Evolutionary conservation across 1,139 yeast genomes (phyloP).

Genomic region (Pichia inconspicua): DNA sequence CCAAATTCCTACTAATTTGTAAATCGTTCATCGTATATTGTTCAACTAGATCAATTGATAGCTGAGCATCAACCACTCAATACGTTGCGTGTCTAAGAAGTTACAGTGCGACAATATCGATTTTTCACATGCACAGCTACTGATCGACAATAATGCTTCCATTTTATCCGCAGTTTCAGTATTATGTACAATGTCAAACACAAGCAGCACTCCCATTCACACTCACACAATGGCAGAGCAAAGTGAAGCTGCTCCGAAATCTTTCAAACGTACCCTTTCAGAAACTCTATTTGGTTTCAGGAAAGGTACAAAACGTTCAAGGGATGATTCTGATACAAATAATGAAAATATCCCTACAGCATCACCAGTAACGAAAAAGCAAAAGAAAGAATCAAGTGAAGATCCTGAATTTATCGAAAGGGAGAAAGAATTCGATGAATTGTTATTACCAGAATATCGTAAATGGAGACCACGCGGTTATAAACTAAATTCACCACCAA

Average conservation of each 20-base stretch:
- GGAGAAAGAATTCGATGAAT: conserved; percentile 25
- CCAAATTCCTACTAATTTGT: conserved; percentile 32
- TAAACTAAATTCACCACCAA: conserved; percentile 73
- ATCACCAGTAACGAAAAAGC: background rate
- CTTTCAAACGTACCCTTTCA: conserved; percentile 10
- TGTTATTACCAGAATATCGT: conserved; percentile 49
- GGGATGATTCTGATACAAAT: conserved; percentile 4
- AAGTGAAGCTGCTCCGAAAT: background rate
- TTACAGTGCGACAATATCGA: background rate
- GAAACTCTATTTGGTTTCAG: conserved; percentile 9
- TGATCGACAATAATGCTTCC: too few species aligned
- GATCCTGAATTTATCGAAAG: conserved; percentile 10
- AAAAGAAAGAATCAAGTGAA: conserved; percentile 5
- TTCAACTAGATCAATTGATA: background rate
- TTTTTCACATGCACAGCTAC: background rate
- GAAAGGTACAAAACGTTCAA: conserved; percentile 6
- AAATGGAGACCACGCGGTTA: conserved; percentile 67
- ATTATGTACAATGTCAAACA: too few species aligned
- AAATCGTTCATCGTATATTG: conserved; percentile 41
- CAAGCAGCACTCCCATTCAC: background rate
- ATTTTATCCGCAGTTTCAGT: too few species aligned
- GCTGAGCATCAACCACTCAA: background rate
- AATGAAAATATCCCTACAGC: background rate
- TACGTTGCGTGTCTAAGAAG: too few species aligned
- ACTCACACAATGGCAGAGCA: background rate